Conservation (phyloP, 805 yeast genomes). For the Yarrowia divulgata region DNA sequence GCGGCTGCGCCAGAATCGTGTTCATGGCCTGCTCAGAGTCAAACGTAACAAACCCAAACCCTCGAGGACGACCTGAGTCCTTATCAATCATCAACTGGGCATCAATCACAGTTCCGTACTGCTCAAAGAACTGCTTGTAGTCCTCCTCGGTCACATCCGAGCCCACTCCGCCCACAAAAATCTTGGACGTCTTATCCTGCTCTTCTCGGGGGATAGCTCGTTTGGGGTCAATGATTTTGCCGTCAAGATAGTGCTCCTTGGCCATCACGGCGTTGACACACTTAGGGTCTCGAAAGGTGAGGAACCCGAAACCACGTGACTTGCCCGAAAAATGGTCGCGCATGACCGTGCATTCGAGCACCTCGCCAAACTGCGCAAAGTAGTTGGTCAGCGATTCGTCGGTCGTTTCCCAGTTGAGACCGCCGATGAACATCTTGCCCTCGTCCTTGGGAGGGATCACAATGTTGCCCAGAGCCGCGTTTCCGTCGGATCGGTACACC, state of each 20-base stretch:
- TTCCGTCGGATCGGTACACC: slow-evolving; percentile 28
- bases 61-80: slow-evolving; percentile 95
- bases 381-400: slow-evolving; percentile 85
- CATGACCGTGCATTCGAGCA: slow-evolving; percentile 89
- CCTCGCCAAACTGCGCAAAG: slow-evolving; percentile 88
- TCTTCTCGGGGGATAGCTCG: slow-evolving; percentile 97
- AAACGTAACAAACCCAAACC: slow-evolving; percentile 95
- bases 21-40: slow-evolving; percentile 96
- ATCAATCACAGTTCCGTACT: slow-evolving; percentile 90
- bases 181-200: slow-evolving; percentile 95
- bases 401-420: slow-evolving; percentile 96
- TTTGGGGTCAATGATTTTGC: slow-evolving; percentile 96
- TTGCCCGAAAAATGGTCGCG: slow-evolving; percentile 85
- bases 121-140: slow-evolving; percentile 82
- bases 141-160: slow-evolving; percentile 92
- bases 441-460: slow-evolving; percentile 66
- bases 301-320: slow-evolving; percentile 93
- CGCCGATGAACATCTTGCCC: slow-evolving; percentile 95
- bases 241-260: slow-evolving; percentile 88
- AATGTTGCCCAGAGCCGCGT: slow-evolving; percentile 52
- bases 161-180: slow-evolving; percentile 96
- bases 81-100: slow-evolving; percentile 97
- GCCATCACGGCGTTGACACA: slow-evolving; percentile 87
- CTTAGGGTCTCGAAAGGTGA: slow-evolving; percentile 80
- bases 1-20: slow-evolving; percentile 80